Evolutionary conservation across 2,329 filamentous ascomycete genomes (phyloP), one percentile per base, ranked within the genome.

Genomic region (Diaporthe citriasiana): DNA sequence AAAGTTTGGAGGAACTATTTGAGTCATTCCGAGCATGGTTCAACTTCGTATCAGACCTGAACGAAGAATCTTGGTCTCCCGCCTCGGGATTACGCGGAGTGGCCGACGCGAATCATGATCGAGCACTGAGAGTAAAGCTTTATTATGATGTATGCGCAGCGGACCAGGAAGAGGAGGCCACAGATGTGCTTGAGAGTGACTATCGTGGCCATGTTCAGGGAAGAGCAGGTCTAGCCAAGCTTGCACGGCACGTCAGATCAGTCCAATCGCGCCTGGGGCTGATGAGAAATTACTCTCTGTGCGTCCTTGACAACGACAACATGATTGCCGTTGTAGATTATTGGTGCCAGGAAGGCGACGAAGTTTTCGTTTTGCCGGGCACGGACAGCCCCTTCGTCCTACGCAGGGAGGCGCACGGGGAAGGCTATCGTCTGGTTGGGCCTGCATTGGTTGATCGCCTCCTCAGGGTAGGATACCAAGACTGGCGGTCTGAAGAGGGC

Each of bases 401-500:
- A 33, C 55, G 69, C 17, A 38, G 40, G 33, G n/a, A 35, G 5
- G 6, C 25, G 1, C 19, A 35, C 13, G 69, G 13, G 15, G n/a
- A 30, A 12, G 19, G 53, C 8, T 60, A 60, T 30, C 55, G 69
- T 60, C 69, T 60, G 1, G n/a, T 60, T 10, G 55, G 69, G 55
- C 69, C 69, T 53, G 27, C 55, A 27, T 30, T 59, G n/a, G 69
- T 42, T 27, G 55, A 51, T 40, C 55, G 42, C 9, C 22, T 71
- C n/a, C 25, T 9, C 1, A 35, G 42, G 30, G 45, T 65, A 17
- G 60, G 42, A 65, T 40, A 60, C 33, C 55, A 60, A 55, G 17
- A 57, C 13, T 60, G 69, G 69, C 69, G 55, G 42, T 71, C 57
- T 30, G 42, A 30, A 12, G 69, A 55, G 13, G 27, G 35, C n/a